Evolutionary conservation across 768 basidiomycete species (phyloP), one percentile per base, ranked within the genome.

Genomic region (Amanita rimosa): DNA sequence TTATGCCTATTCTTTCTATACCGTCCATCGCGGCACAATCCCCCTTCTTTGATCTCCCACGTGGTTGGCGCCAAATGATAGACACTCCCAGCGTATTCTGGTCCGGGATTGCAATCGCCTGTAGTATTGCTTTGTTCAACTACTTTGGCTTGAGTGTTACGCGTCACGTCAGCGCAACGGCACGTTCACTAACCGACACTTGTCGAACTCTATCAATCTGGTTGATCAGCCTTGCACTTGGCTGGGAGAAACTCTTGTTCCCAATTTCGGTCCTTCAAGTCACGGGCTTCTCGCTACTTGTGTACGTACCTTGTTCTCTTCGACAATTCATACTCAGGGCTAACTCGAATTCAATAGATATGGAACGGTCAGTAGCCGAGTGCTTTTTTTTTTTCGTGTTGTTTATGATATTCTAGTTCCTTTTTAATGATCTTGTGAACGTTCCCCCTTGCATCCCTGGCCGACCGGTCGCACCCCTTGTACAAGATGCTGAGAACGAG

Each of bases 201-300:
- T 96, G 92, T 68, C 76, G 96, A 57, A 98, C 96, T 1, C 73
- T 98, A 46, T 78, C 79, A n/a, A 98, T 99, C 61, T 99, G 96
- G 96, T 67, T 94, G 54, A 70, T 99, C 58, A 91, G 88, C 60
- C 73, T 96, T 45, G 81, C 75, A 1, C 67, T 96, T 21, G 92
- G 94, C 3, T 97, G 94, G 94, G 94, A 97, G 66, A 73, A 70
- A 51, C 70, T 97, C 29, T 56, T 88, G 19, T 87, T 79, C 67
- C 92, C 92, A 5, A 78, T 85, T 53, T 88, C 88, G 1, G 60
- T 92, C 46, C 62, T 94, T 10, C 92, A 95, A 64, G 78, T 95
- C 47, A 57, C 75, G 16, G 91, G 92, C 3, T 99, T 99, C 64
- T 79, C 73, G 6, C 66, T 97, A 39, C 74, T 99, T 51, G 94